phyloP scores from a whole-genome alignment of 345 rosid species.

The Salix exigua region DNA sequence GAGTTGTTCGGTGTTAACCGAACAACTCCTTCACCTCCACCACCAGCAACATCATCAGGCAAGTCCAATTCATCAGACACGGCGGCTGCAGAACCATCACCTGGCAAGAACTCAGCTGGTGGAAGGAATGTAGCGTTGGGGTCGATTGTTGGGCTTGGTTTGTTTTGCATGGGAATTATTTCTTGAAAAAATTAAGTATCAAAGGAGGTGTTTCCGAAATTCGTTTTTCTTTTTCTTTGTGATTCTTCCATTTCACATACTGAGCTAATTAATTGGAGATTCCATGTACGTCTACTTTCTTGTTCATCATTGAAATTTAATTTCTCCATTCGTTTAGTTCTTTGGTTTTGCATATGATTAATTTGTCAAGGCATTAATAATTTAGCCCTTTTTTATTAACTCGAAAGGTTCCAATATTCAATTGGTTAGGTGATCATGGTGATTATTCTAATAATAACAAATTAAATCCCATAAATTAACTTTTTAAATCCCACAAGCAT shows the following conservation, averaged over 20 bases:
- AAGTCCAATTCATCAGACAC: constrained; percentile 15
- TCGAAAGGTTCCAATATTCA: no score
- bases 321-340: no score
- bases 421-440: no score
- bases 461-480: no score
- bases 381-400: no score
- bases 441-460: no score
- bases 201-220: background rate
- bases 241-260: background rate
- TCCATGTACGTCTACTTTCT: background rate
- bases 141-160: constrained; percentile 44
- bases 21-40: constrained; percentile 36
- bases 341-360: no score
- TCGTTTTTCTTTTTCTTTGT: background rate
- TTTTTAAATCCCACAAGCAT: no score
- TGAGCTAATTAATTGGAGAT: background rate
- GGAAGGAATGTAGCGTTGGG: constrained; percentile 34
- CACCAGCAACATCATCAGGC: constrained; percentile 18
- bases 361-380: no score
- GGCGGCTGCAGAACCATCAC: constrained; percentile 32
- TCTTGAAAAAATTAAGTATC: constrained; percentile 18
- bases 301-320: background rate
- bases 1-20: constrained; percentile 46
- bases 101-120: constrained; percentile 23
- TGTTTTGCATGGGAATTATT: constrained; percentile 46